These are phyloP conservation scores for Trichosporon asahii DNA, from an alignment of 1,284 basidiomycete genomes.

Conservation along the genomic window DNA sequence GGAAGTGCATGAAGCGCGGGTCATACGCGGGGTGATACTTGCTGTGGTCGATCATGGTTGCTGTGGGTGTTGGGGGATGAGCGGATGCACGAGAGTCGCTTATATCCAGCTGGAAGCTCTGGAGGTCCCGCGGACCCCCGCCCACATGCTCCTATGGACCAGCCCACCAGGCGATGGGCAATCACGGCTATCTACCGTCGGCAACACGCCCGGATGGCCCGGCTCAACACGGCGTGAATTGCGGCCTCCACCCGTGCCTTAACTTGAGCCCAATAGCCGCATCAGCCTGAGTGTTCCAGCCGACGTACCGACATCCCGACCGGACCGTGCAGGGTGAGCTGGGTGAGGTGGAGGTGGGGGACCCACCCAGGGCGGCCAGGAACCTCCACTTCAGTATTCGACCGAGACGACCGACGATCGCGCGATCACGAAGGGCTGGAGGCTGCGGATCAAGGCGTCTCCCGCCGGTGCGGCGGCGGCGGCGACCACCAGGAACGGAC, in stretches of 20 bases:
- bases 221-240: not conserved
- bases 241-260: not conserved
- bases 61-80: not conserved
- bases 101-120: not conserved
- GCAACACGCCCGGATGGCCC: not conserved
- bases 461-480: too few species aligned
- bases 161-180: not conserved
- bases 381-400: not conserved
- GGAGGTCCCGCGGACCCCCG: not conserved
- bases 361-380: not conserved
- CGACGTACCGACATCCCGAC: not conserved
- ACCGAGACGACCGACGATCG: slow-evolving; percentile 1
- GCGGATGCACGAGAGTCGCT: not conserved
- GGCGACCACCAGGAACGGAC: not conserved
- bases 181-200: not conserved
- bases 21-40: slow-evolving; percentile 43
- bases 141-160: not conserved
- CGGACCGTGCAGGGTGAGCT: not conserved
- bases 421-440: not conserved
- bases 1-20: slow-evolving; percentile 45
- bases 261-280: not conserved
- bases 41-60: slow-evolving; percentile 33
- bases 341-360: slow-evolving; percentile 4
- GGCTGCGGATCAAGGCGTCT: not conserved
- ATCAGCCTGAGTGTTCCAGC: not conserved